Evolutionary conservation across 176 grass and related monocot genomes (phyloP).

Genomic region (Musa acuminata): DNA sequence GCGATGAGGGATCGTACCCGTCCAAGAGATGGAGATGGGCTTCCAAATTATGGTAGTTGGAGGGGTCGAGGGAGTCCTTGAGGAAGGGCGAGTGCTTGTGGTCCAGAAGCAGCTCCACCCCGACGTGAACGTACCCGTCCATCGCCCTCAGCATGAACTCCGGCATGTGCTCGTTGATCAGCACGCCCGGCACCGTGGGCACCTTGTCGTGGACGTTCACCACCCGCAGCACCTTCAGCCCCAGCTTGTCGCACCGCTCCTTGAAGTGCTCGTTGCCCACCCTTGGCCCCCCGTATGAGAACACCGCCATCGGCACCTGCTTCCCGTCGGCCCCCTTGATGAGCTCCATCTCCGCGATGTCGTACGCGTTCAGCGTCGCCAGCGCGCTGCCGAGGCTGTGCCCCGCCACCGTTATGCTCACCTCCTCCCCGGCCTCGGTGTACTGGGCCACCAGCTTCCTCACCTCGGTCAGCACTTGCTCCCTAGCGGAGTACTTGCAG

Average conservation of each 20-base stretch:
- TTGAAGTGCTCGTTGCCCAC: conserved; percentile 2
- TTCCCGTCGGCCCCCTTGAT: neutral
- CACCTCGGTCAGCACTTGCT: conserved; percentile 3
- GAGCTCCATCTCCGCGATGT: neutral
- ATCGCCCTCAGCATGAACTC: conserved; percentile 31
- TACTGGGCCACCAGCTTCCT: neutral
- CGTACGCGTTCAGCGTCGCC: conserved; percentile 5
- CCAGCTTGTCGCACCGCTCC: conserved; percentile 21
- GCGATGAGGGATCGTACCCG: conserved; percentile 30
- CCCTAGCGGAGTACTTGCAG: neutral
- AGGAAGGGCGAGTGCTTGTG: conserved; percentile 74
- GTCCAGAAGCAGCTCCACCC: conserved; percentile 55
- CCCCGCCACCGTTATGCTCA: conserved; percentile 1
- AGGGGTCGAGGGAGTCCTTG: conserved; percentile 54
- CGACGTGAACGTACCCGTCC: conserved; percentile 59
- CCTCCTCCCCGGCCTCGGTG: neutral
- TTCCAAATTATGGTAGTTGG: conserved; percentile 67
- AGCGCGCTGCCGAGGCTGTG: conserved; percentile 2
- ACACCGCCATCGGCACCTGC: neutral
- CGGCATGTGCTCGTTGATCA: conserved; percentile 61
- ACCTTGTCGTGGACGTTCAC: conserved; percentile 86
- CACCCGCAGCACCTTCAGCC: conserved; percentile 61
- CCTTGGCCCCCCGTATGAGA: conserved; percentile 1
- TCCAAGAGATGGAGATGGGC: conserved; percentile 78
- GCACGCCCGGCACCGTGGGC: conserved; percentile 60